Evolutionary conservation across 495 filamentous ascomycete genomes (phyloP).

Genomic region (Penicillium coprophilum): DNA sequence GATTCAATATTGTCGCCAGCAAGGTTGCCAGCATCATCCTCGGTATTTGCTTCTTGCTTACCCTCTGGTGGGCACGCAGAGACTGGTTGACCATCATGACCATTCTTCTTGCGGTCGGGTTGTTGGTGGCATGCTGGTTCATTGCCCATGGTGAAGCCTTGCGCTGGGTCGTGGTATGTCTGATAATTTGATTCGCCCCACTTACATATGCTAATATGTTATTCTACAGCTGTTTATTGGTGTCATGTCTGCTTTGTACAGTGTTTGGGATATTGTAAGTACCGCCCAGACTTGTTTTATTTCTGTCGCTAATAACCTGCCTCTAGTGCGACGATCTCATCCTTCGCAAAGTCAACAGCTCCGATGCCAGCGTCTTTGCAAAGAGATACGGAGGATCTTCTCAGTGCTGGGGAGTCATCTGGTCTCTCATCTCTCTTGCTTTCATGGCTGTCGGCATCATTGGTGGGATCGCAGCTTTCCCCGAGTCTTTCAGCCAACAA

Average conservation of each 20-base stretch:
- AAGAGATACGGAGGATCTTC: conserved; percentile 74
- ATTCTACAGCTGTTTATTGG: conserved; percentile 64
- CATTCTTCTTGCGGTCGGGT: conserved; percentile 63
- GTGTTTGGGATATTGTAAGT: conserved; percentile 80
- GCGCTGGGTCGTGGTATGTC: conserved; percentile 64
- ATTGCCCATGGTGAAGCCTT: conserved; percentile 71
- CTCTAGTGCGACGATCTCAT: conserved; percentile 76
- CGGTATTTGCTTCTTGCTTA: conserved; percentile 71
- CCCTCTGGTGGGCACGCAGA: conserved; percentile 74
- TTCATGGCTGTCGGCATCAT: conserved; percentile 73
- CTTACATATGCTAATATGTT: neutral
- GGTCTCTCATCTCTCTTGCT: conserved; percentile 66
- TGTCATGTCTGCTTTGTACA: conserved; percentile 75
- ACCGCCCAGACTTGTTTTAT: neutral
- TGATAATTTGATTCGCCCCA: neutral
- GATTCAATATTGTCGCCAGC: conserved; percentile 76
- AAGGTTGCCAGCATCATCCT: conserved; percentile 73
- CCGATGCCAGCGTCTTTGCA: conserved; percentile 79
- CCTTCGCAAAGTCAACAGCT: conserved; percentile 75
- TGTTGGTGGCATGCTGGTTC: conserved; percentile 77
- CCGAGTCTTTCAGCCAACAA: conserved; percentile 63
- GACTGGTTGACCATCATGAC: conserved; percentile 77
- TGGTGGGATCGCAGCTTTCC: conserved; percentile 73
- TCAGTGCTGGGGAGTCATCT: conserved; percentile 79
- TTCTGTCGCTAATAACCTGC: neutral